A percentile compares a stretch with the other conserved stretches of the same genome.
These are phyloP conservation scores for Penicillium freii DNA, from an alignment of 2,329 filamentous ascomycete species.

Conservation along the genomic window DNA sequence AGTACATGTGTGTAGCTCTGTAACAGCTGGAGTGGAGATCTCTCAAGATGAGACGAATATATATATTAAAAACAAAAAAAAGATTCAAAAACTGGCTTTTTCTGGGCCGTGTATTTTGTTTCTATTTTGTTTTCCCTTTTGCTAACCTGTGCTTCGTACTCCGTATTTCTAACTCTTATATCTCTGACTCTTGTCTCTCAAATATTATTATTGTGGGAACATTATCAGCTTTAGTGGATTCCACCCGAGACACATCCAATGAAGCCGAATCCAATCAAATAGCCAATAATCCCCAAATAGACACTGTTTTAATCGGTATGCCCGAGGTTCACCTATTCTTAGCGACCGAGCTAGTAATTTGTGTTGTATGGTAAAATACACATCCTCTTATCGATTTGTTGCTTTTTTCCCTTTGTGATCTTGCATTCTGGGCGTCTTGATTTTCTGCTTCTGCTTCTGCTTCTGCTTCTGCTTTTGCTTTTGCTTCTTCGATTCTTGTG, in stretches of 20 bases:
- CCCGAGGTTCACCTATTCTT: constrained; percentile 14
- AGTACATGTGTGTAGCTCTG: neutral
- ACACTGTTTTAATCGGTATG: neutral
- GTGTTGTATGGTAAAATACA: constrained; percentile 5
- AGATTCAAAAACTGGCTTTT: neutral
- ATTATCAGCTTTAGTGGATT: constrained; percentile 4
- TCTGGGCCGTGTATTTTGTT: neutral
- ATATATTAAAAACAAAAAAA: neutral
- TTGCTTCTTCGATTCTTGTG: neutral
- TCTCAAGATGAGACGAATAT: neutral
- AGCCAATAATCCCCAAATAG: neutral
- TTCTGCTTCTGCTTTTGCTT: neutral
- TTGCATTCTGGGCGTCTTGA: neutral
- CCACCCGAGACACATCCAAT: constrained; percentile 8
- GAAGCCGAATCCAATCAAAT: neutral
- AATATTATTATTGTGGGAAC: neutral
- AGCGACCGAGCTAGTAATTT: constrained; percentile 12
- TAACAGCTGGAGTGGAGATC: neutral
- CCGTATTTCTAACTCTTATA: neutral
- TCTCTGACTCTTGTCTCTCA: neutral
- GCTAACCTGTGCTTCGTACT: no score
- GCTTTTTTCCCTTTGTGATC: constrained; percentile 12
- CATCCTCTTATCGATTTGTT: constrained; percentile 14
- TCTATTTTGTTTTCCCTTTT: neutral
- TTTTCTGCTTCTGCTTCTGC: constrained; percentile 1